phyloP scores from a whole-genome alignment of 331 rosid species.

The Cucumis variabilis region DNA sequence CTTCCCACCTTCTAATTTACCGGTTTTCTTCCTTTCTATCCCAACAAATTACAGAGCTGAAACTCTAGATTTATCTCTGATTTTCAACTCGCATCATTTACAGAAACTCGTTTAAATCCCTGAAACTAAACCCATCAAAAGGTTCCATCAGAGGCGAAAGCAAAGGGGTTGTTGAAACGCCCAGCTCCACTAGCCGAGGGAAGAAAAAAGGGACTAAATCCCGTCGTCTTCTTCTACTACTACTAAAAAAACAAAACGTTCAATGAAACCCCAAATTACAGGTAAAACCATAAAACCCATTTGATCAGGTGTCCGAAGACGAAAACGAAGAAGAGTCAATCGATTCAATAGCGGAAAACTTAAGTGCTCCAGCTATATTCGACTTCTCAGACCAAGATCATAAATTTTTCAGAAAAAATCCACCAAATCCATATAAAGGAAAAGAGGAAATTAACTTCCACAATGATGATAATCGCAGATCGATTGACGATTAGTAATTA shows the following conservation, averaged over 20 bases:
- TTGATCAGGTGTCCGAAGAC: neutral
- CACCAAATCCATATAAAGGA: too few species aligned
- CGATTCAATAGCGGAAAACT: neutral
- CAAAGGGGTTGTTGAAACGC: slow-evolving; percentile 50
- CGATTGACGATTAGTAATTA: neutral
- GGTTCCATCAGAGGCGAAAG: slow-evolving; percentile 39
- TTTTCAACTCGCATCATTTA: slow-evolving; percentile 21
- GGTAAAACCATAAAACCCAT: slow-evolving; percentile 37
- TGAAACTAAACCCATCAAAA: slow-evolving; percentile 38
- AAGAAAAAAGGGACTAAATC: slow-evolving; percentile 53
- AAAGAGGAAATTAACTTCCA: too few species aligned
- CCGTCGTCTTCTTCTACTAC: slow-evolving; percentile 30
- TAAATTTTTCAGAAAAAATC: too few species aligned
- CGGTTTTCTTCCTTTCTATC: slow-evolving; percentile 22
- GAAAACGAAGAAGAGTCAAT: neutral
- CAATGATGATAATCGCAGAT: neutral
- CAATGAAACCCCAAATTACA: slow-evolving; percentile 41
- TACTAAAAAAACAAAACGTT: slow-evolving; percentile 40
- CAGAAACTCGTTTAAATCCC: slow-evolving; percentile 5
- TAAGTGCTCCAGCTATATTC: too few species aligned
- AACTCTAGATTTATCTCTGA: slow-evolving; percentile 20
- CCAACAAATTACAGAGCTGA: slow-evolving; percentile 12
- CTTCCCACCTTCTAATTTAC: slow-evolving; percentile 35
- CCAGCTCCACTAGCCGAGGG: slow-evolving; percentile 61
- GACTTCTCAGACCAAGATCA: too few species aligned